Conservation (phyloP, 192 early-diverging fungal species). For the Entophlyctis helioformis region DNA sequence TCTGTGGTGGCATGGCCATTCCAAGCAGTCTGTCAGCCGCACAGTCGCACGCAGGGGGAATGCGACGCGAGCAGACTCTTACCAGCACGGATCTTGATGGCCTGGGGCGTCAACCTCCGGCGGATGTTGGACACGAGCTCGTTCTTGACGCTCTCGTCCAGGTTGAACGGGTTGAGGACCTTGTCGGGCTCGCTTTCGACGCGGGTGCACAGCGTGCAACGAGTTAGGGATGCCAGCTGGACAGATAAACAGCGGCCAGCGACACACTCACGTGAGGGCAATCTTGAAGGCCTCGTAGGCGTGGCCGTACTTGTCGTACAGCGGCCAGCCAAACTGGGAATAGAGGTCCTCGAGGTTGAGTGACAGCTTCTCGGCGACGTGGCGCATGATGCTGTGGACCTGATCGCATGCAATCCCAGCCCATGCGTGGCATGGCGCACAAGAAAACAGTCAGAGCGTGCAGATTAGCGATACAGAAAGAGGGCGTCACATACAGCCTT, state of each 20-base stretch:
- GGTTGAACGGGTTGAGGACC: conserved; percentile 70
- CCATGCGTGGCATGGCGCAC: no score
- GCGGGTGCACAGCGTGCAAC: background rate
- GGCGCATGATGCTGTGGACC: conserved; percentile 71
- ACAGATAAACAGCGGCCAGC: no score
- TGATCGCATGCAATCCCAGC: background rate
- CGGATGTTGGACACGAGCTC: conserved; percentile 77
- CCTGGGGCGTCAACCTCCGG: conserved; percentile 87
- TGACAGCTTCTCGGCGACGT: conserved; percentile 78
- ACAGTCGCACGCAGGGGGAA: no score
- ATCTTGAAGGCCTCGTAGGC: conserved; percentile 96
- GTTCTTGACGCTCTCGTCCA: conserved; percentile 45
- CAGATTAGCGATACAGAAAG: conserved; percentile 11
- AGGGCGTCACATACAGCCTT: conserved; percentile 45
- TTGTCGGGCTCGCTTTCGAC: conserved; percentile 61
- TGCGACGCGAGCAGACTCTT: conserved; percentile 1
- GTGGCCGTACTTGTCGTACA: conserved; percentile 92
- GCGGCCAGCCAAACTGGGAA: conserved; percentile 78
- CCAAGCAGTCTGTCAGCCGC: no score
- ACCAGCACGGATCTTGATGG: conserved; percentile 88
- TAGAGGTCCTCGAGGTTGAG: conserved; percentile 77
- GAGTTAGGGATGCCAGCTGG: no score
- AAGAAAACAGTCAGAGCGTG: background rate
- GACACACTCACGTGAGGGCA: conserved; percentile 58
- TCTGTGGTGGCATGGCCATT: conserved; percentile 44